Base-by-base conservation (phyloP, 2,329 filamentous ascomycete genomes). In the Alternaria sp. region DNA sequence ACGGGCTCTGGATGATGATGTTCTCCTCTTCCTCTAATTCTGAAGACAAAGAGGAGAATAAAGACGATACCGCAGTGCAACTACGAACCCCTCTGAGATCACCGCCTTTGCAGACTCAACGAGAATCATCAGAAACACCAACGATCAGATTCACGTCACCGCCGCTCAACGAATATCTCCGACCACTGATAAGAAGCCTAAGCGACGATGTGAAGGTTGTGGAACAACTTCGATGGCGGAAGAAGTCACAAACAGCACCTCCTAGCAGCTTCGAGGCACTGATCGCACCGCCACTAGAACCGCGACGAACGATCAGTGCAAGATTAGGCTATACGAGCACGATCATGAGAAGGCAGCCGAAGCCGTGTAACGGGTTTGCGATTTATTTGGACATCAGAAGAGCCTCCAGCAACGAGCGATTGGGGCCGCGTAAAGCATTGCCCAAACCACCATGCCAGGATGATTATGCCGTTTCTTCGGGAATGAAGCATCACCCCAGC, bases 291-390 rank as follows among this genome's bases (percentile, higher is more conserved):
- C 66, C 68, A 24, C 62, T 71, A 28, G 62, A 56, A 21, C 70
- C 68, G 29, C 65, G 70, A 58, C 63, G 71, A 65, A 72, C 68
- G 17, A 65, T 73, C 46, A 72, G 73, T 54, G 65, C 62, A 39
- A 69, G 65, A 48, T 13, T 62, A 40, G 58, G 58, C 3, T 34
- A 46, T 21, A 54, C 55, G 28, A 54, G 41, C 10, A 54, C 45
- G 14, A 41, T 39, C 5, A 51, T 41, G n/a, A 59, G 41, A 21
- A 62, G 33, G 10, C 39, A 48, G 8, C 36, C 56, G 13, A 49
- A 40, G 31, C 51, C 45, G 33, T 36, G 29, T 29, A 17, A 51
- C 6, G 26, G 41, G 31, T 24, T 39, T 29, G 31, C 40, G 33
- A 44, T 29, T 39, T 33, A 37, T n/a, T 41, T 58, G 44, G 44